Percentiles rank a stretch among this genome's conserved stretches.
phyloP scores from a whole-genome alignment of 768 basidiomycete species.

The Crassisporium funariophilum region DNA sequence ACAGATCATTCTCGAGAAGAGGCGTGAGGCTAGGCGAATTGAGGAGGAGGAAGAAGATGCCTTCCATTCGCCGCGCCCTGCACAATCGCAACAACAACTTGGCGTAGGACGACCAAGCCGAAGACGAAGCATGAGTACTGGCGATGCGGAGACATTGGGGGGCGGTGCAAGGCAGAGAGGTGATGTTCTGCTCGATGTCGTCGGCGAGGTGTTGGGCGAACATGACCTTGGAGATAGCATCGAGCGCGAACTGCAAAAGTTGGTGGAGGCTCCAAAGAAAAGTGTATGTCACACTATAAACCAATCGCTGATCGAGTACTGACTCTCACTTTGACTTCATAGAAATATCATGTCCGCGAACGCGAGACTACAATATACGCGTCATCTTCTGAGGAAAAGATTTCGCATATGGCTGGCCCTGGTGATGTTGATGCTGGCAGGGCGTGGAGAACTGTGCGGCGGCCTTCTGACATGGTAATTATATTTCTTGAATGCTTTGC shows the following conservation, averaged over 20 bases:
- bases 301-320: neutral
- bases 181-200: constrained; percentile 42
- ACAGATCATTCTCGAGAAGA: constrained; percentile 69
- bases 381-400: constrained; percentile 73
- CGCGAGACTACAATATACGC: constrained; percentile 80
- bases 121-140: constrained; percentile 77
- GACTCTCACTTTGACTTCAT: constrained; percentile 20
- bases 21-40: constrained; percentile 58
- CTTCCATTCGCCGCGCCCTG: constrained; percentile 11
- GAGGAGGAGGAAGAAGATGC: constrained; percentile 36
- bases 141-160: constrained; percentile 59
- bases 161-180: constrained; percentile 35
- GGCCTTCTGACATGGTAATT: constrained; percentile 93
- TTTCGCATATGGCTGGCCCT: constrained; percentile 69
- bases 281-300: constrained; percentile 35
- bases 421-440: constrained; percentile 82
- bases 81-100: constrained; percentile 31
- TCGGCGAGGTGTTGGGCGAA: constrained; percentile 31
- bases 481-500: neutral
- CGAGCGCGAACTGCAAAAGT: constrained; percentile 69
- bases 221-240: constrained; percentile 72
- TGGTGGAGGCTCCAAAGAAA: constrained; percentile 51
- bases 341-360: constrained; percentile 85
- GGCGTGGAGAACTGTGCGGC: constrained; percentile 85
- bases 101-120: constrained; percentile 55